Evolutionary conservation across 345 rosid genomes (phyloP), one percentile per base, ranked within the genome.

Genomic region (Eucalyptus leucophloia): DNA sequence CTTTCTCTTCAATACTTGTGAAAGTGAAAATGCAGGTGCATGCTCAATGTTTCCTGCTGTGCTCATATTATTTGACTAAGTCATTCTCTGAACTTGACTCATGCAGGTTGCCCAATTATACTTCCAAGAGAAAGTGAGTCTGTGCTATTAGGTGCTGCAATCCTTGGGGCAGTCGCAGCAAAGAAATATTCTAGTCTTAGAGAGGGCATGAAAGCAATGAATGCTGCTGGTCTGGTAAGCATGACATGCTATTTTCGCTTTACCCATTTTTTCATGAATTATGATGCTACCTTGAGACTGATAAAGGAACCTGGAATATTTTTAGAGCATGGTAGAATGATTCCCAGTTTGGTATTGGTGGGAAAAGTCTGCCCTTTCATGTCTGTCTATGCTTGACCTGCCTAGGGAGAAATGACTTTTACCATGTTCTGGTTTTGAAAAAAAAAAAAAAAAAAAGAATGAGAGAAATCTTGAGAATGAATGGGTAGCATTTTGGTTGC

Each of bases 91-190:
- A n/a, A 34, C 60, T 49, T 49, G 45, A 54, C 16, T 51, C 60
- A 49, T 92, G 89, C 93, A 97, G 99, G 99, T 94, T 98, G 95
- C 91, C 95, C 97, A 40, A 95, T 98, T 65, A 91, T 97, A 90
- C 99, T 96, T 91, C 99, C 99, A 4, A 96, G 96, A 86, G 99
- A 97, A 93, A 96, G 93, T 89, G 97, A 96, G 93, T 94, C 98
- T 56, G 97, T 95, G 87, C 98, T 98, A 58, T 90, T 98, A 88
- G 99, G 99, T 92, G 98, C 97, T 91, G 97, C 99, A 32, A 98
- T 97, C 92, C 98, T 97, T 28, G 99, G 99, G 88, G 95, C 96
- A 4, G 99, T 97, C 87, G 98, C 98, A 88, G 93, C 96, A 88
- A 98, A 95, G 93, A 94, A 89, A 90, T 95, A 95, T 81, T 89